Conservation (phyloP, 2,329 filamentous ascomycete genomes). For the Pezicula rhizophila region DNA sequence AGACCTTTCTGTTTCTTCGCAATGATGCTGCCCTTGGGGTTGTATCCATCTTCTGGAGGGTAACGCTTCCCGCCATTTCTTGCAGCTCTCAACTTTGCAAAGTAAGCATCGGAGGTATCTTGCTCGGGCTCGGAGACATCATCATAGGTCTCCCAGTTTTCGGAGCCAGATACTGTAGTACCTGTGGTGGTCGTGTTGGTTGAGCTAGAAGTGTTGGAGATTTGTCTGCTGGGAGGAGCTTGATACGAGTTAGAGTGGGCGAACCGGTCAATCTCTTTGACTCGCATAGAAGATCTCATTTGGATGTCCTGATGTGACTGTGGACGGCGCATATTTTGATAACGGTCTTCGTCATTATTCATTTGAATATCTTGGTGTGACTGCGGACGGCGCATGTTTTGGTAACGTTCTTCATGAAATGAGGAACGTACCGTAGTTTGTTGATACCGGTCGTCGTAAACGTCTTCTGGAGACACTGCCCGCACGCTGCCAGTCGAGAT, state of each 20-base stretch:
- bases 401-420: conserved; percentile 28
- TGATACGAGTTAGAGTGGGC: conserved; percentile 20
- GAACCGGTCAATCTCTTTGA: conserved; percentile 28
- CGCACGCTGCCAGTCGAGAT: conserved; percentile 49
- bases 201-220: conserved; percentile 54
- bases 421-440: conserved; percentile 28
- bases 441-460: conserved; percentile 64
- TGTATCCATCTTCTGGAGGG: conserved; percentile 37
- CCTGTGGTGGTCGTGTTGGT: conserved; percentile 36
- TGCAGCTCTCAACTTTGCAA: conserved; percentile 68
- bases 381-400: not conserved
- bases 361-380: too few species aligned
- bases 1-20: conserved; percentile 49
- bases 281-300: conserved; percentile 35
- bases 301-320: conserved; percentile 13
- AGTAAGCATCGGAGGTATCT: conserved; percentile 80
- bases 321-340: not conserved
- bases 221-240: conserved; percentile 49
- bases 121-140: conserved; percentile 71
- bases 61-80: conserved; percentile 54
- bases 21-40: conserved; percentile 33
- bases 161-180: conserved; percentile 73
- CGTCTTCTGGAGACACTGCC: conserved; percentile 69
- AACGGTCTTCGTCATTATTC: too few species aligned
- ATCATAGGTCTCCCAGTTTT: conserved; percentile 98